These are phyloP conservation scores for Metrosideros polymorpha DNA, from an alignment of 441 rosid species.

Conservation along the genomic window DNA sequence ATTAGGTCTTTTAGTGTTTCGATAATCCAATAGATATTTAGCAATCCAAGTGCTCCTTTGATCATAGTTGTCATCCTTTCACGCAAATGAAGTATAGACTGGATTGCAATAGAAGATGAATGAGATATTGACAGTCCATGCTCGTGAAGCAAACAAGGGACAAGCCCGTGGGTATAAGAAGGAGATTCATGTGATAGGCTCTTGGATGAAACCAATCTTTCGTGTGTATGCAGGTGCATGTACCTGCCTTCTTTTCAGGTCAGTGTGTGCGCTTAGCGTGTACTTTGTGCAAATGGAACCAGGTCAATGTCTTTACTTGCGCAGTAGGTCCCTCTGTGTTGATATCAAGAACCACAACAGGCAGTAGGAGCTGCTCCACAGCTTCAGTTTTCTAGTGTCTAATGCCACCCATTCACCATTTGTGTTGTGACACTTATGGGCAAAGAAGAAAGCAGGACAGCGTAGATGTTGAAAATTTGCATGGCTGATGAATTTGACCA, in stretches of 20 bases:
- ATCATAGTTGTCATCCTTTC: neutral
- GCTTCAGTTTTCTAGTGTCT: neutral
- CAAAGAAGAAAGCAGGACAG: neutral
- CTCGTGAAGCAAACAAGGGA: neutral
- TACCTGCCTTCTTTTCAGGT: neutral
- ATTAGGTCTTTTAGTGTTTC: neutral
- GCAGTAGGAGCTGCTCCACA: neutral
- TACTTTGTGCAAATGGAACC: neutral
- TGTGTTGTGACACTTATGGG: neutral
- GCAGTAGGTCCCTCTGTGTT: neutral
- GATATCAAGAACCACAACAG: neutral
- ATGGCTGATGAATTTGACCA: neutral
- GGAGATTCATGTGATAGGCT: neutral
- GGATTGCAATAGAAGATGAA: neutral
- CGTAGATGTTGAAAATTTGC: neutral
- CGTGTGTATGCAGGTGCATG: neutral
- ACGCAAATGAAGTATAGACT: neutral
- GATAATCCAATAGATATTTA: neutral
- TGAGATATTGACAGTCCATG: neutral
- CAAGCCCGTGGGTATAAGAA: neutral
- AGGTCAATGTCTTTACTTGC: neutral
- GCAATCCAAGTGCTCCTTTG: neutral
- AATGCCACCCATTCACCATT: neutral
- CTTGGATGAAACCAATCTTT: neutral
- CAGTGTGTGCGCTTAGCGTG: neutral